Evolutionary conservation across 257 asterid species (phyloP), one percentile per base, ranked within the genome.

Genomic region (Capsicum chinense): DNA sequence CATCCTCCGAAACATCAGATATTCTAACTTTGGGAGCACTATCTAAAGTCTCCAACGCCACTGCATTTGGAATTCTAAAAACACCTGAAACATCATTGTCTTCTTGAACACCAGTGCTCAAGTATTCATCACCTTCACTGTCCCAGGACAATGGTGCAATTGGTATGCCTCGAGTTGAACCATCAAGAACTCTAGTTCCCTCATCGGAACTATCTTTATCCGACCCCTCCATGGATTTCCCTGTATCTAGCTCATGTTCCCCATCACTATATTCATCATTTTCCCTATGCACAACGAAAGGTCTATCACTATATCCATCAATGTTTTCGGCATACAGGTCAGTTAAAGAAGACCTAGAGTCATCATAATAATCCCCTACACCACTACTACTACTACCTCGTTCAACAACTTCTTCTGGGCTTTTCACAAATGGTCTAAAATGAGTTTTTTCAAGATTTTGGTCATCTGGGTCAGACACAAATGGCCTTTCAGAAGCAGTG

Each of bases 51-150:
- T 52, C 90, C 82, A 81, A 67, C 88, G 86, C 79, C 48, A 79
- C 90, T 83, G 80, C 58, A 81, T 90, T 88, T 2, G 91, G 91
- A 74, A 90, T 88, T 82, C 90, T 86, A 76, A 69, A 90, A 62
- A 83, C 54, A 37, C 90, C 92, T 4, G 83, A 87, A 82, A 86
- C 86, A n/a, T 83, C 89, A 74, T 84, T 44, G 35, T 57, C 91
- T 79, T 90, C 94, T 17, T 62, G 83, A 81, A 84, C 88, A 84
- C 54, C 92, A 47, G 74, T 92, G 73, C 88, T 87, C 85, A 64
- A 87, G 54, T 91, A 95, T 80, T 92, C 97, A 59, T 92, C 96
- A 59, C 91, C 95, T 73, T 93, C 93, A 68, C 92, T 90, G 79
- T 90, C 97, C 81, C 93, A 84, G 3, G 97, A 89, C 84, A 94